These are phyloP conservation scores for Podospora bellae-mahoneyi DNA, from an alignment of 495 filamentous ascomycete species.

Conservation along the genomic window DNA sequence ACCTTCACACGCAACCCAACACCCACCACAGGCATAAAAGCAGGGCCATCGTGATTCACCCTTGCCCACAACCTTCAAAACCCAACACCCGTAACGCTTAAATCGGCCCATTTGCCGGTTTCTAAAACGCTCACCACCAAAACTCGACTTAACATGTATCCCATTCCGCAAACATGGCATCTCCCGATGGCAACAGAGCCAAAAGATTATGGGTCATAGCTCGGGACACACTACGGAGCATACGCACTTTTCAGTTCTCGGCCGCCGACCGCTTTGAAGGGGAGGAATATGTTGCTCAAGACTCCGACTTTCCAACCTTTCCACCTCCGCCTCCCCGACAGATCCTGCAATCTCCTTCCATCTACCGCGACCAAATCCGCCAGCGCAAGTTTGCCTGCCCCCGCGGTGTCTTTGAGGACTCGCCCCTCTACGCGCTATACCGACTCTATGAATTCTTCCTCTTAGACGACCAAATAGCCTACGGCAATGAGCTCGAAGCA, in stretches of 20 bases:
- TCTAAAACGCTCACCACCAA: not conserved
- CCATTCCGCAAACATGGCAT: not conserved
- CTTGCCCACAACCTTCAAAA: not conserved
- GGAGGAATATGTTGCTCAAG: not conserved
- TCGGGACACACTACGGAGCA: not conserved
- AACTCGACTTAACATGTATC: not conserved
- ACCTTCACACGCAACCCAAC: not conserved
- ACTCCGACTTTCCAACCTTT: not conserved
- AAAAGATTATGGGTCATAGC: not conserved
- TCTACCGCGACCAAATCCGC: not conserved
- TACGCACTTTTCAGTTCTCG: not conserved
- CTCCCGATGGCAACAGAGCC: not conserved
- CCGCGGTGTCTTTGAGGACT: constrained; percentile 9
- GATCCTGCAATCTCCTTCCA: not conserved
- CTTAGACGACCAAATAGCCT: not conserved
- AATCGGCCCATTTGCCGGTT: not conserved
- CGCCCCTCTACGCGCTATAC: constrained; percentile 4
- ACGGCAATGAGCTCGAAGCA: not conserved
- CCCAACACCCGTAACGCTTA: not conserved
- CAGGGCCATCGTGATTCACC: not conserved
- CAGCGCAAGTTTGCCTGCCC: constrained; percentile 8
- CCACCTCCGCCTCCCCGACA: not conserved
- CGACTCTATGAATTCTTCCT: not conserved
- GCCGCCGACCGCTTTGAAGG: not conserved
- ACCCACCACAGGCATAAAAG: not conserved